Evolutionary conservation across 2,329 filamentous ascomycete species (phyloP).

Genomic region (Lachnellula suecica): DNA sequence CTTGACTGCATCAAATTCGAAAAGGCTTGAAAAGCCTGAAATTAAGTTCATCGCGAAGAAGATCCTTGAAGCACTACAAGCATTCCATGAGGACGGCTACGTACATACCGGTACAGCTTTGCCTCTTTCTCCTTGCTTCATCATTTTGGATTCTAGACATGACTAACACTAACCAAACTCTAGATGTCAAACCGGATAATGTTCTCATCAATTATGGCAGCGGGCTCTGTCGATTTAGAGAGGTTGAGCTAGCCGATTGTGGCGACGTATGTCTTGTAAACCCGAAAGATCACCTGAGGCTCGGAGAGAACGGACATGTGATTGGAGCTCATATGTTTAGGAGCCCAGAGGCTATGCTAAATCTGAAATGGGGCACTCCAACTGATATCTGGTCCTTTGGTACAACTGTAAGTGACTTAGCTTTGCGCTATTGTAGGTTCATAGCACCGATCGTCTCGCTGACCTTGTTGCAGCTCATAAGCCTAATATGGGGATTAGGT

Average conservation of each 20-base stretch:
- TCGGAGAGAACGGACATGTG: slow-evolving; percentile 10
- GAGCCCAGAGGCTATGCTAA: slow-evolving; percentile 20
- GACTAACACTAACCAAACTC: slow-evolving; percentile 13
- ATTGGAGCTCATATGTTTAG: slow-evolving; percentile 19
- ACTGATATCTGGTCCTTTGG: slow-evolving; percentile 27
- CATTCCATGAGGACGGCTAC: slow-evolving; percentile 17
- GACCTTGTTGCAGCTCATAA: slow-evolving; percentile 17
- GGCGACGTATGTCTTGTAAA: slow-evolving; percentile 16
- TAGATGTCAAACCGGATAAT: slow-evolving; percentile 35
- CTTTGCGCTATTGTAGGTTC: not conserved
- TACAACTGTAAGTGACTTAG: slow-evolving; percentile 14
- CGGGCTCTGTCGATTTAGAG: slow-evolving; percentile 13
- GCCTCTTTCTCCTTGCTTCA: not conserved
- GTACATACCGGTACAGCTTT: slow-evolving; percentile 21
- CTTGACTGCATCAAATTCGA: slow-evolving; percentile 7
- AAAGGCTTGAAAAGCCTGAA: slow-evolving; percentile 8
- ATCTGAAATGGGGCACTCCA: slow-evolving; percentile 22
- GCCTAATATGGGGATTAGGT: slow-evolving; percentile 17
- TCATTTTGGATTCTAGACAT: not conserved
- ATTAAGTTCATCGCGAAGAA: slow-evolving; percentile 19
- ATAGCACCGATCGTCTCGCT: not conserved
- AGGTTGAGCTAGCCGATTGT: slow-evolving; percentile 10
- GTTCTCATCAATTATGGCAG: slow-evolving; percentile 23
- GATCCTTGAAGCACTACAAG: slow-evolving; percentile 15
- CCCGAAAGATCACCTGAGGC: slow-evolving; percentile 11